Base-by-base conservation (phyloP, 148 eudicot genomes). In the Chenopodium album region DNA sequence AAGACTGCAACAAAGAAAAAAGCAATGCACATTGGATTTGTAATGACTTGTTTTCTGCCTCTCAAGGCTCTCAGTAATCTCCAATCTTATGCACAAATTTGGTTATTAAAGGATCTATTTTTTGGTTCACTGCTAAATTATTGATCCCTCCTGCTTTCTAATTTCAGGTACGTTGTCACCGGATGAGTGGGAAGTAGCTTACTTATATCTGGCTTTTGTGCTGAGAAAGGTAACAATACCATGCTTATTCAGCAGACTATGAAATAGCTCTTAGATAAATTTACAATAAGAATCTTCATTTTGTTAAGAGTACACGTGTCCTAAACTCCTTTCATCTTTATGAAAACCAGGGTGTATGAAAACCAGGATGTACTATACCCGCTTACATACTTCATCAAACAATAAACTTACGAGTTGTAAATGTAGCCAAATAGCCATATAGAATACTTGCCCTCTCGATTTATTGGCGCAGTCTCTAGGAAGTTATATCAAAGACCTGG, bases 151-250 rank as follows among this genome's bases (percentile, higher is more conserved):
- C 79, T 66, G 66, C 67, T 67, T 20, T 34, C 32, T 74, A 63
- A 71, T 79, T 63, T 63, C 90, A 97, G 99, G 97, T 84, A 94
- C 98, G 50, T 79, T 97, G 60, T 88, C 99, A 71, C 92, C 88
- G 7, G 94, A 95, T 77, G 99, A 97, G 84, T 97, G 99, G 99
- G 99, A 97, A 76, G 99, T 90, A 62, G 99, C 98, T 46, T 92
- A 97, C 87, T 84, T 97, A 56, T 94, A 97, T 85, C 78, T 91
- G 85, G 84, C 99, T 17, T 94, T 91, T 76, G 99, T 90, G 68
- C 89, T 97, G 80, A 92, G 90, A 81, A 97, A 97, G 99, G 99
- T 94, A 87, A 76, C 48, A 44, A 70, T 46, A 44, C 64, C 60
- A 41, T 72, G 50, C 59, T 80, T 3, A 31, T 75, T 80, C 34